These are phyloP conservation scores for Neocallimastix lanati DNA, from an alignment of 192 early-diverging fungal species.

Conservation along the genomic window DNA sequence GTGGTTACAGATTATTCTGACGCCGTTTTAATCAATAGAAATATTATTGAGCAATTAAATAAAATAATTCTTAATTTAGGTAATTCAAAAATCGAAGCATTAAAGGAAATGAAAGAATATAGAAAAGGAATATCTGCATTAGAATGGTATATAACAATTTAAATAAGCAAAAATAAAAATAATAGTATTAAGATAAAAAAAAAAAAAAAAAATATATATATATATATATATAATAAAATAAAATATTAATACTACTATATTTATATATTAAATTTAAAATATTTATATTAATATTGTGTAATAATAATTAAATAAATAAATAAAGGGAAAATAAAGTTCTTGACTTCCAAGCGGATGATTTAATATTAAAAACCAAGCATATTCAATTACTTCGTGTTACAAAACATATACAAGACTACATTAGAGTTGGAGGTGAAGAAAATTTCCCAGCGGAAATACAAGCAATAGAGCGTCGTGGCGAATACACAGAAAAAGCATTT, in stretches of 20 bases:
- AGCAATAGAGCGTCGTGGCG: conserved; percentile 27
- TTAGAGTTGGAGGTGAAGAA: conserved; percentile 31
- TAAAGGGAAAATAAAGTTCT: conserved; percentile 40
- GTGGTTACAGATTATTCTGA: conserved; percentile 39
- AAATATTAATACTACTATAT: too few relatives aligned
- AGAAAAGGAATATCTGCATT: conserved; percentile 39
- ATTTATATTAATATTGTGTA: too few relatives aligned
- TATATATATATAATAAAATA: too few relatives aligned
- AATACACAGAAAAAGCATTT: conserved; percentile 18
- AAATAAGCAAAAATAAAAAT: too few relatives aligned
- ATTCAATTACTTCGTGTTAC: conserved; percentile 42
- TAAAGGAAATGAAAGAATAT: conserved; percentile 45
- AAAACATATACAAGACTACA: conserved; percentile 43
- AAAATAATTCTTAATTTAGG: conserved; percentile 25
- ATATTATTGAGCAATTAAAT: conserved; percentile 29
- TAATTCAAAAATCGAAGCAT: conserved; percentile 28
- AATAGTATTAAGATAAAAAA: too few relatives aligned
- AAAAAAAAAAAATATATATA: too few relatives aligned
- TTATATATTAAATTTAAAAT: too few relatives aligned
- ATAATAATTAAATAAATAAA: too few relatives aligned
- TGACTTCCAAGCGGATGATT: conserved; percentile 42
- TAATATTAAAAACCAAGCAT: conserved; percentile 25
- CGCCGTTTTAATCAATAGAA: conserved; percentile 27
- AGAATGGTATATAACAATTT: too few relatives aligned
- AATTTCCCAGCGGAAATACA: conserved; percentile 26